Conservation (phyloP, 805 yeast species). For the Candida hungchunana region DNA sequence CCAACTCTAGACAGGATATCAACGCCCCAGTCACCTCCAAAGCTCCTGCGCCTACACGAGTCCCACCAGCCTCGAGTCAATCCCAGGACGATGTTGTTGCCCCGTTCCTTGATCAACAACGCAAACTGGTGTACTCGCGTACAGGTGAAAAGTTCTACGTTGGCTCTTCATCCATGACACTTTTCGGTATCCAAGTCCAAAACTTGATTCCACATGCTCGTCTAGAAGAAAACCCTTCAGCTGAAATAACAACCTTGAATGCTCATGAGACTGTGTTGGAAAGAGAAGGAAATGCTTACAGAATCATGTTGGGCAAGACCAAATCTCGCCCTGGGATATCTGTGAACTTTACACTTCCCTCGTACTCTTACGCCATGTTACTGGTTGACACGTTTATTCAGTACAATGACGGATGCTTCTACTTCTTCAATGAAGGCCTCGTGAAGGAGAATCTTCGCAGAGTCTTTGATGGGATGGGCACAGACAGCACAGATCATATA, state of each 20-base stretch:
- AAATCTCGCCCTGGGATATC: slow-evolving; percentile 64
- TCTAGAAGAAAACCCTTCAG: slow-evolving; percentile 21
- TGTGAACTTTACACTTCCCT: slow-evolving; percentile 69
- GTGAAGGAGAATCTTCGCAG: slow-evolving; percentile 64
- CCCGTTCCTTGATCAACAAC: slow-evolving; percentile 67
- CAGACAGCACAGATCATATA: slow-evolving; percentile 44
- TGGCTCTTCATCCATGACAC: slow-evolving; percentile 80
- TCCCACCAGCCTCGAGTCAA: background rate
- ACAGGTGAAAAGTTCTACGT: slow-evolving; percentile 74
- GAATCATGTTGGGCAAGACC: slow-evolving; percentile 62
- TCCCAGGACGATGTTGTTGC: slow-evolving; percentile 41
- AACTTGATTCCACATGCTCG: slow-evolving; percentile 40
- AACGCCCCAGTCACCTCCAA: slow-evolving; percentile 1
- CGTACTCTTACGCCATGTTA: slow-evolving; percentile 70
- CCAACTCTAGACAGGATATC: slow-evolving; percentile 16
- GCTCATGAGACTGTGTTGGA: slow-evolving; percentile 55
- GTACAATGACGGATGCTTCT: slow-evolving; percentile 80
- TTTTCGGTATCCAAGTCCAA: slow-evolving; percentile 74
- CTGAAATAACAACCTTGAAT: slow-evolving; percentile 18
- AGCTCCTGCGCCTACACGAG: background rate
- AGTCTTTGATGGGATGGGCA: slow-evolving; percentile 45
- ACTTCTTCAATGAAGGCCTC: slow-evolving; percentile 78
- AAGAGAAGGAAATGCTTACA: slow-evolving; percentile 73
- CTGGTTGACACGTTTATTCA: slow-evolving; percentile 72
- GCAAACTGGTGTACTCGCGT: slow-evolving; percentile 66